Evolutionary conservation across 2,329 filamentous ascomycete species (phyloP).

Genomic region (Monilinia vaccinii-corymbosi): DNA sequence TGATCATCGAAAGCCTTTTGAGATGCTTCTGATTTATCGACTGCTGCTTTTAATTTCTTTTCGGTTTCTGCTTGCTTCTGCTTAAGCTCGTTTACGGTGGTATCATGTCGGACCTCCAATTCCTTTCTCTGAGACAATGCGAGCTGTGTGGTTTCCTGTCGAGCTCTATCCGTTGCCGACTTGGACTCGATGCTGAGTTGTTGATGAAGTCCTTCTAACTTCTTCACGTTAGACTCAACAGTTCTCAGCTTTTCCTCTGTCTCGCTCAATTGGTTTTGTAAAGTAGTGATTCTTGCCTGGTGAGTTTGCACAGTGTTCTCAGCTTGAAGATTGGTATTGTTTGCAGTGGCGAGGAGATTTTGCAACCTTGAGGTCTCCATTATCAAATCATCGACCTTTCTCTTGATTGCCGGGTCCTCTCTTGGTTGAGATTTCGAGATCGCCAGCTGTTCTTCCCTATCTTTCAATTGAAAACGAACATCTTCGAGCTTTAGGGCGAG

Average conservation of each 20-base stretch:
- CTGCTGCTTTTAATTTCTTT: background rate
- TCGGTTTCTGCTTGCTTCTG: background rate
- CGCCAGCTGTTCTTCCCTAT: slow-evolving; percentile 19
- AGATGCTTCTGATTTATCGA: background rate
- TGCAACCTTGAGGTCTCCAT: slow-evolving; percentile 19
- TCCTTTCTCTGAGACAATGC: slow-evolving; percentile 9
- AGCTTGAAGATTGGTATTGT: slow-evolving; percentile 25
- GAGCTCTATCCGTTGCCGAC: background rate
- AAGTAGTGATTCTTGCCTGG: slow-evolving; percentile 6
- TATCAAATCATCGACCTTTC: slow-evolving; percentile 19
- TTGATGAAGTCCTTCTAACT: slow-evolving; percentile 24
- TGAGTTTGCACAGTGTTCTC: slow-evolving; percentile 13
- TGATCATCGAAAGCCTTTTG: background rate
- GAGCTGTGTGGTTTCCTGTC: slow-evolving; percentile 23
- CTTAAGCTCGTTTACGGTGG: background rate
- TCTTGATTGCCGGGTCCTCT: slow-evolving; percentile 18
- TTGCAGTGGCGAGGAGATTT: slow-evolving; percentile 27
- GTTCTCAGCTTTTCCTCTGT: slow-evolving; percentile 10
- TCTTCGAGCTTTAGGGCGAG: slow-evolving; percentile 14
- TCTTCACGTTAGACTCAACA: slow-evolving; percentile 21
- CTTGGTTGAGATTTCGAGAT: slow-evolving; percentile 11
- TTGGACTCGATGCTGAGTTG: slow-evolving; percentile 9
- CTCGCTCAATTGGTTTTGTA: slow-evolving; percentile 12
- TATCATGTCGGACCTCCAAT: background rate
- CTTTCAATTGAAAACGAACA: slow-evolving; percentile 14